Percentiles rank a stretch among this genome's conserved stretches.
phyloP scores from a whole-genome alignment of 1,284 basidiomycete genomes.

The Afroboletus lepidellus region DNA sequence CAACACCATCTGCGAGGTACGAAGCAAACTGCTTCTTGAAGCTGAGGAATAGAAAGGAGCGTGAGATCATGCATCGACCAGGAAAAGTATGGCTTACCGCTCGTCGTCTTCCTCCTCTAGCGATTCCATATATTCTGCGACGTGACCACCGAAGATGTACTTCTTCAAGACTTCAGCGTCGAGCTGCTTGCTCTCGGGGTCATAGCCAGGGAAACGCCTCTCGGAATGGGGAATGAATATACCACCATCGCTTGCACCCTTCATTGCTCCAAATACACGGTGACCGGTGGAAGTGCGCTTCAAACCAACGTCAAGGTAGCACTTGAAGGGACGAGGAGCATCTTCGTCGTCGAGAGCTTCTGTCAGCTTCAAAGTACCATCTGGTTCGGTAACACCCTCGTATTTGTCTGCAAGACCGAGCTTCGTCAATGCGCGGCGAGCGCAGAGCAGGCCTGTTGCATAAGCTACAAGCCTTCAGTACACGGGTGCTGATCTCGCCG shows the following conservation, averaged over 20 bases:
- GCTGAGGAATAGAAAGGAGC: conserved; percentile 38
- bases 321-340: conserved; percentile 97
- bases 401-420: conserved; percentile 99
- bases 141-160: conserved; percentile 98
- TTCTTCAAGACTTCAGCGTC: conserved; percentile 95
- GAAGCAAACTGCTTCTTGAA: conserved; percentile 99
- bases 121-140: conserved; percentile 99
- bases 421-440: conserved; percentile 93
- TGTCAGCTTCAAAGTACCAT: conserved; percentile 82
- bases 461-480: conserved; percentile 60
- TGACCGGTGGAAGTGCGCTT: conserved; percentile 98
- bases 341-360: conserved; percentile 90
- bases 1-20: conserved; percentile 94
- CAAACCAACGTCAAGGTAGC: conserved; percentile 97
- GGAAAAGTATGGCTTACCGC: conserved; percentile 48
- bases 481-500: background rate
- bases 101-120: conserved; percentile 99
- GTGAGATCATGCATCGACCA: conserved; percentile 6
- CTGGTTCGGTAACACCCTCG: conserved; percentile 91
- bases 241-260: conserved; percentile 98
- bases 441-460: conserved; percentile 94
- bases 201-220: conserved; percentile 98
- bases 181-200: conserved; percentile 91
- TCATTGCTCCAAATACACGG: conserved; percentile 98
- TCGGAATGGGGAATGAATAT: conserved; percentile 98